Base-by-base conservation (phyloP, 768 basidiomycete species). In the Russula olivacea region DNA sequence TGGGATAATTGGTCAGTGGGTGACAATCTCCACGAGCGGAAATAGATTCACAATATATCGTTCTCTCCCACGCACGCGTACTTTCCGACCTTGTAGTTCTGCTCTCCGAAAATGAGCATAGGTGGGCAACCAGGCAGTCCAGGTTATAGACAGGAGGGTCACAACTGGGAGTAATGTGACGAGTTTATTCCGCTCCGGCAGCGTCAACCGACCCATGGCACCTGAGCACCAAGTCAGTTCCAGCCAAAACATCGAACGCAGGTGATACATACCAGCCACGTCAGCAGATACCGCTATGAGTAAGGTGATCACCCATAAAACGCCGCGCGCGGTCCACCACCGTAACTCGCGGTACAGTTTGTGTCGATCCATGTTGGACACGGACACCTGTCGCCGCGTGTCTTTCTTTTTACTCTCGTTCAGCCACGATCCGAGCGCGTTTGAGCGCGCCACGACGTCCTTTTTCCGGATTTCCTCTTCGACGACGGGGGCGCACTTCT, bases 51-150 rank as follows among this genome's bases (percentile, higher is more conserved):
- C 90, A 65, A 82, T 83, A 70, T 92, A 89, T 61, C 72, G 69
- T 10, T 73, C 74, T 72, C 84, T 88, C 23, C 90, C 88, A 30
- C 77, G 79, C 40, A 89, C 76, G 54, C 87, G 83, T 25, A 91
- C 79, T 64, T 85, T 81, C 21, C 89, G 82, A 2, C 90, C 88
- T 76, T 91, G 89, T 47, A 81, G 75, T 68, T 82, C 80, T 14
- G 86, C 84, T 66, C 76, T 80, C 66, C 80, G 79, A 58, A 82
- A 75, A 11, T 81, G 76, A 25, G 80, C 74, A 72, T 92, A 93
- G 21, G 88, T 89, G 14, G 91, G 93, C 71, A 96, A 86, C 93
- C 93, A 96, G 1, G 80, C 83, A 0, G 85, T 84, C 87, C 93
- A 95, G 7, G 87, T 69, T 17, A 93, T 70, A 21, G 92, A 92